Conservation (phyloP, 2,329 filamentous ascomycete species). For the Trichoderma sp. region DNA sequence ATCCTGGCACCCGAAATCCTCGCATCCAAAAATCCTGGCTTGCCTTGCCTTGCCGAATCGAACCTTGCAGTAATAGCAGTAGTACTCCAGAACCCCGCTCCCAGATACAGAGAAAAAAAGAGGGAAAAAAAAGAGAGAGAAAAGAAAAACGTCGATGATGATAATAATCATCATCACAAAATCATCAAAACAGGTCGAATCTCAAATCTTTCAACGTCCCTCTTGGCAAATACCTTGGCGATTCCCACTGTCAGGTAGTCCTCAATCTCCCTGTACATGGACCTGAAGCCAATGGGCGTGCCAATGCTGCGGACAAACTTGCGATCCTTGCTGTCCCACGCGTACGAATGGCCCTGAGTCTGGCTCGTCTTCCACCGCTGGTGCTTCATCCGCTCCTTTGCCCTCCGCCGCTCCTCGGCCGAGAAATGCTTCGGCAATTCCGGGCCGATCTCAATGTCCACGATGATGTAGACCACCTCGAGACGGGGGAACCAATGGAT, state of each 20-base stretch:
- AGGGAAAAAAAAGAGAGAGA: neutral
- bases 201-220: neutral
- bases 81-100: neutral
- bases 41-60: neutral
- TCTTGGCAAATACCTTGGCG: neutral
- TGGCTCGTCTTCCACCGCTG: neutral
- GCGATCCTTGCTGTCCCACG: neutral
- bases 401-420: neutral
- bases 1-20: neutral
- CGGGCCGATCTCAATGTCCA: neutral
- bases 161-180: neutral
- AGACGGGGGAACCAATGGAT: conserved; percentile 4
- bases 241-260: neutral
- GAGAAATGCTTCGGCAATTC: neutral
- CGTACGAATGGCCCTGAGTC: neutral
- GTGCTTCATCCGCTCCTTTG: neutral
- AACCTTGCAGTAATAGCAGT: neutral
- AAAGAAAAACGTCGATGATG: too few species aligned
- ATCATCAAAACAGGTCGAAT: neutral
- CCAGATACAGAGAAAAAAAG: neutral
- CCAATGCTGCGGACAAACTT: neutral
- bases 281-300: neutral
- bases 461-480: neutral
- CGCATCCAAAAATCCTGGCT: neutral
- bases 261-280: neutral